Evolutionary conservation across 2,329 filamentous ascomycete genomes (phyloP), one percentile per base, ranked within the genome.

Genomic region (Talaromyces sp.): DNA sequence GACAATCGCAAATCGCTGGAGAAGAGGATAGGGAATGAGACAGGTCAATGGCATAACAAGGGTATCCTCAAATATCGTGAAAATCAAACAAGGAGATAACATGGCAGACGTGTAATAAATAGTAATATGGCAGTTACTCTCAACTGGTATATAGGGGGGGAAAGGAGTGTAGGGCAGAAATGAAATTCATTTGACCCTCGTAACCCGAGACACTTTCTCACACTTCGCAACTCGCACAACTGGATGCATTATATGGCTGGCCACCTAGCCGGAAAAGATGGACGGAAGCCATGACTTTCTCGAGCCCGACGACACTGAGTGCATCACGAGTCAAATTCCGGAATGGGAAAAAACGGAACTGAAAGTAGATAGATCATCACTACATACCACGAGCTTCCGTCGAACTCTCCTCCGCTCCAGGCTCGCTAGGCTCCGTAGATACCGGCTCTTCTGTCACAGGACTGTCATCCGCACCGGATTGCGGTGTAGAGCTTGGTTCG

Each of bases 281-380:
- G 57, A 59, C n/a, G 51, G 60, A 17, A 62, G 39, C 60, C 60
- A 62, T 42, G 60, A 62, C n/a, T 33, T 55, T 42, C 60, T 57
- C 36, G 57, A 58, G 57, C 57, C 57, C 28, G 60, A 56, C 22
- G 57, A 62, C 52, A 51, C 60, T 62, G 60, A 62, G 54, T 39
- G 19, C 17, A 58, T 13, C n/a, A 58, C 15, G 44, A 27, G 49
- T 53, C 55, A 42, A 30, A 33, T n/a, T 36, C 30, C 19, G 8
- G 28, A 53, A 30, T 19, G 44, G 11, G 27, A 32, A 39, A n/a
- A 42, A 36, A 19, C 30, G 15, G 53, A 13, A 32, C 51, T 56
- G 39, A n/a, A 30, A 47, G 56, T 57, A 47, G 44, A 49, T 22
- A 44, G n/a, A 63, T 19, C 4, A 47, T 22, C 19, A 47, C 57